phyloP scores from a whole-genome alignment of 352 stramenopile genomes.

The Hyaloperonospora arabidopsidis region DNA sequence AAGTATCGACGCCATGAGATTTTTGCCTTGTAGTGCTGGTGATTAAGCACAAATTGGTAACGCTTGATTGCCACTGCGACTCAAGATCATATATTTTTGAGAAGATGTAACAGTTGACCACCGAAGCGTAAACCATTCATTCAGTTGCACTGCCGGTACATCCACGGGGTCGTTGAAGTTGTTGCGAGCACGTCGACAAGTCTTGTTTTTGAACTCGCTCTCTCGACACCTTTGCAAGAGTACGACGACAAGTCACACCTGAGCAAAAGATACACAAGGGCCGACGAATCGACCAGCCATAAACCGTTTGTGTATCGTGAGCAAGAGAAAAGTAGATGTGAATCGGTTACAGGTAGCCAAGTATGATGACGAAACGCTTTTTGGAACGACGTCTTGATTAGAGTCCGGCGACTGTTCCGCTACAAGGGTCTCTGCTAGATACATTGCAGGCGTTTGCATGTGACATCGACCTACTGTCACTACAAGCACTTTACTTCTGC shows the following conservation, averaged over 20 bases:
- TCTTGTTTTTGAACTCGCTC: slow-evolving; percentile 71
- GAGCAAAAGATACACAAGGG: too few species aligned
- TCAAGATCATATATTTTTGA: too few species aligned
- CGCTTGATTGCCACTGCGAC: too few species aligned
- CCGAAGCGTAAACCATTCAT: slow-evolving; percentile 9
- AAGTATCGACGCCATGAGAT: too few species aligned
- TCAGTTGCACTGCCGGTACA: slow-evolving; percentile 44
- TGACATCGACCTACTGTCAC: slow-evolving; percentile 37
- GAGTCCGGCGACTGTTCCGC: slow-evolving; percentile 52
- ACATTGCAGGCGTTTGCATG: slow-evolving; percentile 65
- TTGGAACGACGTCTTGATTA: slow-evolving; percentile 72
- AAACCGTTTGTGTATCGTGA: slow-evolving; percentile 36
- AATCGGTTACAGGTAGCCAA: slow-evolving; percentile 58
- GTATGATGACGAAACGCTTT: slow-evolving; percentile 73
- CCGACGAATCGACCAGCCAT: too few species aligned
- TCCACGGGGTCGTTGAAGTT: too few species aligned
- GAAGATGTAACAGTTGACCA: not conserved
- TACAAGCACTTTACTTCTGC: slow-evolving; percentile 50
- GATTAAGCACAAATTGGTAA: too few species aligned
- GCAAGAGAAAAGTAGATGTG: slow-evolving; percentile 55
- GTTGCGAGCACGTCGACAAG: slow-evolving; percentile 34
- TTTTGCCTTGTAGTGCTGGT: too few species aligned
- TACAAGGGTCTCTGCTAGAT: slow-evolving; percentile 63
- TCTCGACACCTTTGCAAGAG: slow-evolving; percentile 50
- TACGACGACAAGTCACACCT: slow-evolving; percentile 16